Conservation (phyloP, 2,329 filamentous ascomycete genomes). For the Fusarium mexicanum region DNA sequence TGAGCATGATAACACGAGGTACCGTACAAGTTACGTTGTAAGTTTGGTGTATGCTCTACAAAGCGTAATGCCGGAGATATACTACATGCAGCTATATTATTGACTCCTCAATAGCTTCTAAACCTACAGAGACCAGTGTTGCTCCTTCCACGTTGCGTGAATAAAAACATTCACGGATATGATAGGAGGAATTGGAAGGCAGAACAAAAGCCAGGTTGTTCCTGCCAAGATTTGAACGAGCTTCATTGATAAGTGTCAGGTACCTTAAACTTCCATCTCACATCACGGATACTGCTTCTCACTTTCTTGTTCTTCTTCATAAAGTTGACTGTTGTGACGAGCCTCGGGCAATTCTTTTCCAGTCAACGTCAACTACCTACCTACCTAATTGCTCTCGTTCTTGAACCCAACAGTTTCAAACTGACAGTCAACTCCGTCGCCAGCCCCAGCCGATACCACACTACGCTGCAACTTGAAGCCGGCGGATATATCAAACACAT, state of each 20-base stretch:
- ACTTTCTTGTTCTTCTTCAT: background rate
- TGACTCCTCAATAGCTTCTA: background rate
- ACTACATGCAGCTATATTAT: conserved; percentile 9
- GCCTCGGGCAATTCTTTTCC: background rate
- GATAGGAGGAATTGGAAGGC: background rate
- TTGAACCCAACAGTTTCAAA: background rate
- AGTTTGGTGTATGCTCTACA: conserved; percentile 21
- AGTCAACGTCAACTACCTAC: background rate
- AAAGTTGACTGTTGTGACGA: background rate
- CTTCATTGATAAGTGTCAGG: background rate
- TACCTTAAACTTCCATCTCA: background rate
- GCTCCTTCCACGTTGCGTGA: background rate
- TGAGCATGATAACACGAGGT: conserved; percentile 34
- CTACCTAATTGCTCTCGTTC: background rate
- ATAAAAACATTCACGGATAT: background rate
- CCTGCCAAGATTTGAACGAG: background rate
- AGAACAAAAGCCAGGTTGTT: background rate
- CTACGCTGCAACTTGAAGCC: background rate
- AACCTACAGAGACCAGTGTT: background rate
- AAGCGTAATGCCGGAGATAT: background rate
- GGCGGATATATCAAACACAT: background rate
- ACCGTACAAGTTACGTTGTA: conserved; percentile 19
- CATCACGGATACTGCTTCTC: background rate
- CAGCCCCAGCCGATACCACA: background rate
- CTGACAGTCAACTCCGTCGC: background rate